A percentile compares a stretch with the other conserved stretches of the same genome.
These are phyloP conservation scores for Boletus pseudo-olivaceus DNA, from an alignment of 768 basidiomycete genomes.

Conservation along the genomic window DNA sequence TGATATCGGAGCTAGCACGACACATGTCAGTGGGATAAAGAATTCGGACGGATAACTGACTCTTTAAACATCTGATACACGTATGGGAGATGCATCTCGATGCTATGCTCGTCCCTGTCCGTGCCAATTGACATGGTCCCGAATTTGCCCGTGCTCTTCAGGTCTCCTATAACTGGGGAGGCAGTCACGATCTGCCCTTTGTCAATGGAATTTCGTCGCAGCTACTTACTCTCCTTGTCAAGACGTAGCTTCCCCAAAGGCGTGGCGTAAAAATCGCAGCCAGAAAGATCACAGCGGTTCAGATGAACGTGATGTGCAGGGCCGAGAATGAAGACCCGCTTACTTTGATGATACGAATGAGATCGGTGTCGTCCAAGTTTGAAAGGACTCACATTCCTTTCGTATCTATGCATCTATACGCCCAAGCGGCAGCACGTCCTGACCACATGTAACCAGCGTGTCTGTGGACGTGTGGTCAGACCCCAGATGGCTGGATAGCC, in stretches of 20 bases:
- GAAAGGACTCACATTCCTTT: conserved; percentile 63
- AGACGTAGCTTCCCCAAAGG: conserved; percentile 81
- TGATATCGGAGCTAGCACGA: conserved; percentile 59
- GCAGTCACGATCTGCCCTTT: conserved; percentile 4
- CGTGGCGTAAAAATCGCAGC: conserved; percentile 75
- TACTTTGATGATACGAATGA: conserved; percentile 44
- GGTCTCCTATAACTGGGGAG: conserved; percentile 13
- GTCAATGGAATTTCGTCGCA: background rate
- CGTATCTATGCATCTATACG: conserved; percentile 85
- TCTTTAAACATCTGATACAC: conserved; percentile 80
- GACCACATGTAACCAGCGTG: conserved; percentile 97
- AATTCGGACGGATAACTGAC: conserved; percentile 37
- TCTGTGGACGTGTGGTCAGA: conserved; percentile 39
- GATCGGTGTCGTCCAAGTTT: conserved; percentile 1
- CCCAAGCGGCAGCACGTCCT: conserved; percentile 93
- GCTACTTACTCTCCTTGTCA: conserved; percentile 68
- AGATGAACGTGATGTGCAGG: conserved; percentile 94
- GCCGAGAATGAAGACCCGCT: conserved; percentile 90
- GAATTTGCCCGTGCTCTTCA: conserved; percentile 44
- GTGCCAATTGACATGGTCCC: conserved; percentile 56
- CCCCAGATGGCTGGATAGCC: background rate
- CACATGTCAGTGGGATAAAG: conserved; percentile 2
- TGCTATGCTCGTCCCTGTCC: conserved; percentile 94
- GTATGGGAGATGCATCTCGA: conserved; percentile 97
- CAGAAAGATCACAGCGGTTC: conserved; percentile 80